A percentile compares a stretch with the other conserved stretches of the same genome.
Conservation (phyloP, 2,329 filamentous ascomycete genomes). For the Mariannaea sp. region DNA sequence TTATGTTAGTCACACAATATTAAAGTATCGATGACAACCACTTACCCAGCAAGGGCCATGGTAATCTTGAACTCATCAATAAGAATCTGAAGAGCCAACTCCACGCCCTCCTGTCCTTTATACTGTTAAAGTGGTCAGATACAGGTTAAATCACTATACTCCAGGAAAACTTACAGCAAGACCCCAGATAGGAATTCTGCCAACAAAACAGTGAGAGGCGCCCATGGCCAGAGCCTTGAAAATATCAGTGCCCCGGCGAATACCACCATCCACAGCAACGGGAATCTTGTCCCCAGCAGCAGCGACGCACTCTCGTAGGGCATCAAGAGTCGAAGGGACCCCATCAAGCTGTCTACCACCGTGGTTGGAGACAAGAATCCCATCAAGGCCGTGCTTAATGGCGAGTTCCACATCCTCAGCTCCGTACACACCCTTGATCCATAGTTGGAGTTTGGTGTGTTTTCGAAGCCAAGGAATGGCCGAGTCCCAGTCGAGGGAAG, state of each 20-base stretch:
- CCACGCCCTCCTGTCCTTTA: slow-evolving; percentile 37
- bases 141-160: not conserved
- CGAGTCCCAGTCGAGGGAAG: slow-evolving; percentile 61
- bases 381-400: slow-evolving; percentile 38
- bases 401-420: slow-evolving; percentile 41
- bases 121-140: slow-evolving; percentile 25
- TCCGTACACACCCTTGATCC: slow-evolving; percentile 42
- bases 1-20: too few relatives aligned
- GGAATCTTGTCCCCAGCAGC: slow-evolving; percentile 62
- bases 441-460: slow-evolving; percentile 49
- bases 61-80: slow-evolving; percentile 34
- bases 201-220: slow-evolving; percentile 30
- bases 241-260: slow-evolving; percentile 40
- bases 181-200: slow-evolving; percentile 46
- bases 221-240: slow-evolving; percentile 42
- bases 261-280: slow-evolving; percentile 52
- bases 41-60: slow-evolving; percentile 35
- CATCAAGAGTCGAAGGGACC: slow-evolving; percentile 59
- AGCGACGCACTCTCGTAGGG: slow-evolving; percentile 65
- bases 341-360: slow-evolving; percentile 43
- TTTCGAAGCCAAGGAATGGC: slow-evolving; percentile 67
- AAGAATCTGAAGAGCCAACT: slow-evolving; percentile 44
- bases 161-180: slow-evolving; percentile 29
- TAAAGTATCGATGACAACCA: too few relatives aligned
- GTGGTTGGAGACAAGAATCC: slow-evolving; percentile 37